These are phyloP conservation scores for Cucumis cinereus DNA, from an alignment of 306 rosid genomes.

Conservation along the genomic window DNA sequence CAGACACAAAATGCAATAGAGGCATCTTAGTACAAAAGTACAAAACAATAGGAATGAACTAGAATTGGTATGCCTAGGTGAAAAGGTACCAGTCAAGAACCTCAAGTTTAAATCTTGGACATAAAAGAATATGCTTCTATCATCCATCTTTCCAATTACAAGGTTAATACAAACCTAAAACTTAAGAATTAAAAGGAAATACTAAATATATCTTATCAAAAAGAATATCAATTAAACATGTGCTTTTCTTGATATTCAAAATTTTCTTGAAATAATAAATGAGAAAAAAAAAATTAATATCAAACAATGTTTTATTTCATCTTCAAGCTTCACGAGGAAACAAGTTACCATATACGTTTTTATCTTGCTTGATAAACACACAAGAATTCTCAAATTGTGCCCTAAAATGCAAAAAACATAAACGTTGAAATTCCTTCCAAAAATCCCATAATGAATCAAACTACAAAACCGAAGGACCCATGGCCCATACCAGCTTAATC, in stretches of 20 bases:
- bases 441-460: background rate
- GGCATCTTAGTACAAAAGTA: background rate
- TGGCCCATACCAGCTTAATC: background rate
- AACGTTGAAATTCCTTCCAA: background rate
- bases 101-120: background rate
- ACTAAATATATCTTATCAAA: background rate
- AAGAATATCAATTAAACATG: background rate
- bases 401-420: background rate
- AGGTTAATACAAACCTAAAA: background rate
- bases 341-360: background rate
- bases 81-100: background rate
- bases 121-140: background rate
- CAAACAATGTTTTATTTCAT: background rate
- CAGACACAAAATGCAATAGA: background rate
- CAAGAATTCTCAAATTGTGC: background rate
- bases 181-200: background rate
- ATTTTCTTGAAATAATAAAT: background rate
- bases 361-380: background rate
- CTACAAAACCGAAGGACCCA: background rate
- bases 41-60: background rate
- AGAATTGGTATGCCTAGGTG: background rate
- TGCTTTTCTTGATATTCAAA: background rate
- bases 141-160: background rate
- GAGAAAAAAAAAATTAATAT: background rate
- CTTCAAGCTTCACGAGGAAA: background rate